A percentile compares a stretch with the other conserved stretches of the same genome.
Evolutionary conservation across 805 yeast genomes (phyloP).

Genomic region (Candida hispaniensis): DNA sequence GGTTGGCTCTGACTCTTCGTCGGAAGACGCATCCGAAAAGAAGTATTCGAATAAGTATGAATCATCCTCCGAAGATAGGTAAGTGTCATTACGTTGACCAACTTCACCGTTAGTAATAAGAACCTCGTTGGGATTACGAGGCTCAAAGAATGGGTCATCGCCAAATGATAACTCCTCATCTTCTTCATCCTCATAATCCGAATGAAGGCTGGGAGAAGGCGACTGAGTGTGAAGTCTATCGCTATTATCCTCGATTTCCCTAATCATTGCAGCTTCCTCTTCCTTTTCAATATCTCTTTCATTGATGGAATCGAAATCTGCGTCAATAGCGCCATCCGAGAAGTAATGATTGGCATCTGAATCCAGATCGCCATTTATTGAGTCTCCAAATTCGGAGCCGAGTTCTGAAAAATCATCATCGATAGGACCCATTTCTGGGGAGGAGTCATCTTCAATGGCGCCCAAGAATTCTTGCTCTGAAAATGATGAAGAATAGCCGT

Average conservation of each 20-base stretch:
- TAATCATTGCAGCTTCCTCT: constrained; percentile 13
- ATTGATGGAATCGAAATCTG: constrained; percentile 18
- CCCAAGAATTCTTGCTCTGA: constrained; percentile 3
- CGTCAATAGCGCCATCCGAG: constrained; percentile 23
- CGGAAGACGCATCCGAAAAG: constrained; percentile 11
- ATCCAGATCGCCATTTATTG: constrained; percentile 9
- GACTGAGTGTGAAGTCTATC: constrained; percentile 6
- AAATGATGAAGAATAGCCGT: constrained; percentile 5
- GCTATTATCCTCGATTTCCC: constrained; percentile 11
- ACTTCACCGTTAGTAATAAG: constrained; percentile 15
- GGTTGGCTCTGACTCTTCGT: constrained; percentile 2
- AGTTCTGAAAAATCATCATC: constrained; percentile 20
- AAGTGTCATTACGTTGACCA: constrained; percentile 8
- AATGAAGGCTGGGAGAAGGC: not conserved
- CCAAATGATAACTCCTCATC: constrained; percentile 8
- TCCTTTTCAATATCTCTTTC: constrained; percentile 25
- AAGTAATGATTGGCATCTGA: constrained; percentile 18
- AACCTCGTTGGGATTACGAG: constrained; percentile 15
- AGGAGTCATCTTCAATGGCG: constrained; percentile 11
- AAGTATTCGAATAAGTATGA: constrained; percentile 14
- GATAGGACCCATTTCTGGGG: constrained; percentile 4
- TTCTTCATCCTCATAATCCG: constrained; percentile 2
- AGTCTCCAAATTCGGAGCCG: constrained; percentile 7
- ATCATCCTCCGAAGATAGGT: constrained; percentile 10
- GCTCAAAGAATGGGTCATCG: constrained; percentile 15